Conservation (phyloP, 2,329 filamentous ascomycete species). For the Colletotrichum musicola region DNA sequence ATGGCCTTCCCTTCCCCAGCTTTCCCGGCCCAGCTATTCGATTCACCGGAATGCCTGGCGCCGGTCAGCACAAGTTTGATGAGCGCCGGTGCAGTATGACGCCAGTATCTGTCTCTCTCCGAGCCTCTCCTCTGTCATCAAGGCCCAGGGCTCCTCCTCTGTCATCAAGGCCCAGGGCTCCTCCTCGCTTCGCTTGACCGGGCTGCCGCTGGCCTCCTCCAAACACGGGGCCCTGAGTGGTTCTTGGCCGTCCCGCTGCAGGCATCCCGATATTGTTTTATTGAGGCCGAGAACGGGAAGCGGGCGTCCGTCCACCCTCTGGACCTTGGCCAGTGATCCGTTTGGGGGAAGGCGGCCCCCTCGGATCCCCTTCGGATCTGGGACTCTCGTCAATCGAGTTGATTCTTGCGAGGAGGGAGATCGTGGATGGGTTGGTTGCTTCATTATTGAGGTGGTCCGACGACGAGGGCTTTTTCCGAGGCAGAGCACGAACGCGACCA, state of each 20-base stretch:
- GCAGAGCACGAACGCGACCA: conserved; percentile 3
- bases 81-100: conserved; percentile 29
- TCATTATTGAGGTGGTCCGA: conserved; percentile 8
- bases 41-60: conserved; percentile 11
- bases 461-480: conserved; percentile 2
- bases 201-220: conserved; percentile 10
- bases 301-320: conserved; percentile 8
- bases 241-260: conserved; percentile 23
- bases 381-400: conserved; percentile 8
- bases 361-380: conserved; percentile 20
- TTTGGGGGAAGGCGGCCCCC: background rate
- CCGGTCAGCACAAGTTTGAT: conserved; percentile 12
- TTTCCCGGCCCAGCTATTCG: conserved; percentile 10
- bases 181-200: background rate
- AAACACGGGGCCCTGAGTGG: background rate
- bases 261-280: conserved; percentile 24
- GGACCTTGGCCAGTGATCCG: background rate
- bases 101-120: conserved; percentile 13
- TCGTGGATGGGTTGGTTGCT: conserved; percentile 18
- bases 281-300: conserved; percentile 20
- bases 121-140: background rate
- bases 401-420: background rate
- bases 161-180: background rate
- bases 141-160: background rate
- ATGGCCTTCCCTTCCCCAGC: conserved; percentile 15